Percentiles rank a stretch among this genome's conserved stretches.
Evolutionary conservation across 73 alveolate genomes (phyloP).

Genomic region (Symbiodinium natans): DNA sequence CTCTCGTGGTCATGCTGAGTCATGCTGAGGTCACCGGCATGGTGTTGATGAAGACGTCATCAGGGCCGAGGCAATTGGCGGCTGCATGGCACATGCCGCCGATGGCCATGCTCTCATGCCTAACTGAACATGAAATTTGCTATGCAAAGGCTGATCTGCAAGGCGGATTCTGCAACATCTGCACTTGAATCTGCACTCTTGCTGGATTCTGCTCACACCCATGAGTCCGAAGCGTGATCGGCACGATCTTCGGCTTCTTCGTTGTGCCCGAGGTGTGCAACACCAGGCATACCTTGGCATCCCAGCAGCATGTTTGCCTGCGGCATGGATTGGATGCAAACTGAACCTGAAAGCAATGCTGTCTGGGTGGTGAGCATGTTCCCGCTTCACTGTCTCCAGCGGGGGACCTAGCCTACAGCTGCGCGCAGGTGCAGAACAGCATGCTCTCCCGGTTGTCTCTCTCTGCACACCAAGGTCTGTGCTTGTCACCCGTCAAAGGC

Average conservation of each 20-base stretch:
- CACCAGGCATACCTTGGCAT: slow-evolving; percentile 70
- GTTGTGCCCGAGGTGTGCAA: slow-evolving; percentile 86
- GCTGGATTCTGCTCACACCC: too few species aligned
- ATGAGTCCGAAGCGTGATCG: slow-evolving; percentile 43
- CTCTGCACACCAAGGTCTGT: neutral
- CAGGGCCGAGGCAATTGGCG: slow-evolving; percentile 78
- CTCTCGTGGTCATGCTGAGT: too few species aligned
- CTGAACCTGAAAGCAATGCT: neutral
- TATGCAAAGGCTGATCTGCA: too few species aligned
- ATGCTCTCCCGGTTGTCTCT: too few species aligned
- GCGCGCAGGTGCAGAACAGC: neutral
- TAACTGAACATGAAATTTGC: neutral
- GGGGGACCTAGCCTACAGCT: slow-evolving; percentile 79
- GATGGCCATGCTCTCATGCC: slow-evolving; percentile 93
- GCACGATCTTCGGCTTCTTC: slow-evolving; percentile 90
- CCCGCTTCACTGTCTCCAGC: slow-evolving; percentile 72
- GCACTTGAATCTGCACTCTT: too few species aligned
- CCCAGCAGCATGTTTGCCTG: neutral
- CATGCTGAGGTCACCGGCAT: slow-evolving; percentile 25
- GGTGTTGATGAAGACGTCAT: slow-evolving; percentile 83
- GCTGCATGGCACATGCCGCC: slow-evolving; percentile 94
- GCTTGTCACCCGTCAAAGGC: slow-evolving; percentile 76
- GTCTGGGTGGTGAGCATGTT: slow-evolving; percentile 5
- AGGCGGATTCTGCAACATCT: too few species aligned
- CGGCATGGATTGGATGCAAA: neutral